These are phyloP conservation scores for Orbilia blumenaviensis DNA, from an alignment of 2,329 filamentous ascomycete species.

Conservation along the genomic window DNA sequence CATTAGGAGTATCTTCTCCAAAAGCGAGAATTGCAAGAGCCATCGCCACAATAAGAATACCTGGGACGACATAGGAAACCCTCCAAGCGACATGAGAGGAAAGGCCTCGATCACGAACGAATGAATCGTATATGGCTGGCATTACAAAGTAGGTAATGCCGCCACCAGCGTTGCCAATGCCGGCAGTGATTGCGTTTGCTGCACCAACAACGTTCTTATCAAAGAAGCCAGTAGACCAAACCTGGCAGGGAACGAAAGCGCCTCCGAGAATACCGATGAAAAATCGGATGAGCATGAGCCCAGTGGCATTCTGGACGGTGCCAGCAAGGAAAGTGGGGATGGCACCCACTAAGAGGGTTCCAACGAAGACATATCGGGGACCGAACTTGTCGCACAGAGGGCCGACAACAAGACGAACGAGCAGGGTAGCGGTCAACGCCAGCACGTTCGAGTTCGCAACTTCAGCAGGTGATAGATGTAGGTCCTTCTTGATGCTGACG, in stretches of 20 bases:
- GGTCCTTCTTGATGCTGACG: constrained; percentile 80
- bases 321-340: constrained; percentile 85
- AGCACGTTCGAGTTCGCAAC: constrained; percentile 91
- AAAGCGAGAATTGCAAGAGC: constrained; percentile 75
- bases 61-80: constrained; percentile 82
- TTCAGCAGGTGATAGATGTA: constrained; percentile 74
- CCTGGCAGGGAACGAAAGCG: constrained; percentile 84
- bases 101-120: constrained; percentile 70
- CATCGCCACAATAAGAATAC: constrained; percentile 75
- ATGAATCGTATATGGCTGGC: constrained; percentile 85
- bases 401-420: constrained; percentile 80
- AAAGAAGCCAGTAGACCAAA: constrained; percentile 92
- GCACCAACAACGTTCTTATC: constrained; percentile 92
- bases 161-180: constrained; percentile 86
- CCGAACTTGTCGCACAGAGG: constrained; percentile 87
- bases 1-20: constrained; percentile 83
- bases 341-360: constrained; percentile 77
- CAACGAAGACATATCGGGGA: constrained; percentile 80
- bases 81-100: constrained; percentile 78
- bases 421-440: constrained; percentile 74
- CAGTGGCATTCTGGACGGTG: constrained; percentile 72
- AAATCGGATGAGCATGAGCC: constrained; percentile 78
- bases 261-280: constrained; percentile 82
- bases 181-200: constrained; percentile 83
- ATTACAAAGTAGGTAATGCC: constrained; percentile 94